Conservation (phyloP, 2,329 filamentous ascomycete species). For the Apiospora aurea region DNA sequence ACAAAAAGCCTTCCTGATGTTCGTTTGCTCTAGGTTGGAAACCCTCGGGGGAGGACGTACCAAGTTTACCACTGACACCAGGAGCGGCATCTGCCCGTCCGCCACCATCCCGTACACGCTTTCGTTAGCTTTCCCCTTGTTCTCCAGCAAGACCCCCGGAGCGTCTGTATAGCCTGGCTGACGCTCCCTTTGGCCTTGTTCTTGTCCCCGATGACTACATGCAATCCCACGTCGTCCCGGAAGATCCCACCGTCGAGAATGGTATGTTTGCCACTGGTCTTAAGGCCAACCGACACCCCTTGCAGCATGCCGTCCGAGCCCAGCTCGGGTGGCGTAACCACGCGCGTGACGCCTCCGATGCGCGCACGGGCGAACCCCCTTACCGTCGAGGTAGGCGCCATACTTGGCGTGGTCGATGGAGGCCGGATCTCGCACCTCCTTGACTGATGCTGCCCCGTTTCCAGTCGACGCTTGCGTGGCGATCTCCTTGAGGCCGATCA, state of each 20-base stretch:
- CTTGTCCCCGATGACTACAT: conserved; percentile 47
- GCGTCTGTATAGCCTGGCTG: conserved; percentile 39
- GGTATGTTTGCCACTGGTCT: conserved; percentile 45
- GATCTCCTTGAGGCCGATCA: conserved; percentile 60
- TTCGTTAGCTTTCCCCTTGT: conserved; percentile 43
- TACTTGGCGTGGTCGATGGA: conserved; percentile 49
- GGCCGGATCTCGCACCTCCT: conserved; percentile 37
- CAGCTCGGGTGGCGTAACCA: conserved; percentile 47
- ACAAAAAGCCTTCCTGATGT: background rate
- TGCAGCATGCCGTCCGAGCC: conserved; percentile 40
- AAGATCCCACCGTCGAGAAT: conserved; percentile 51
- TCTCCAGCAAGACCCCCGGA: conserved; percentile 47
- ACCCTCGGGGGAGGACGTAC: conserved; percentile 33
- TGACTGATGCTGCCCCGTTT: conserved; percentile 51
- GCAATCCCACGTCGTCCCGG: conserved; percentile 50
- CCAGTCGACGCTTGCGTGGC: conserved; percentile 50
- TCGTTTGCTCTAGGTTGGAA: background rate
- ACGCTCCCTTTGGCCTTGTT: conserved; percentile 39
- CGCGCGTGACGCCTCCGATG: conserved; percentile 52
- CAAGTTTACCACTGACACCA: conserved; percentile 49
- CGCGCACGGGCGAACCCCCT: conserved; percentile 49
- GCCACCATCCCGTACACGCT: conserved; percentile 47
- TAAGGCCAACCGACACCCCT: conserved; percentile 52
- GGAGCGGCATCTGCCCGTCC: conserved; percentile 47
- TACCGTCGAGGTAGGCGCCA: conserved; percentile 48